These are phyloP conservation scores for Coemansia sp. DNA, from an alignment of 192 early-diverging fungal species.

Conservation along the genomic window DNA sequence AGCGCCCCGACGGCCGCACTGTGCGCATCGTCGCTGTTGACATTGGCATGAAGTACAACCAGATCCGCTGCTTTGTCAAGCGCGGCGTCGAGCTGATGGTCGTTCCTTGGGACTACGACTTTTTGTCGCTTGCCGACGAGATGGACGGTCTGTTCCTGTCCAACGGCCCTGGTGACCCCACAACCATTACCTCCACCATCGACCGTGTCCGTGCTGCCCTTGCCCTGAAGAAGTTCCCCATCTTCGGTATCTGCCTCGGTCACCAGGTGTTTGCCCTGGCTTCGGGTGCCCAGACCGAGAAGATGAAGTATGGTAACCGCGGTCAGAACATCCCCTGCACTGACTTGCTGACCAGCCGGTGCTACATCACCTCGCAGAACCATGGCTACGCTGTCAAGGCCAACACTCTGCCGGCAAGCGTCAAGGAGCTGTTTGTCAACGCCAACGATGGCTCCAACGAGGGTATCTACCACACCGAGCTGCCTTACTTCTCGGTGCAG, in stretches of 20 bases:
- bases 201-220: slow-evolving; percentile 69
- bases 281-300: slow-evolving; percentile 85
- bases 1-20: slow-evolving; percentile 59
- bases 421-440: slow-evolving; percentile 92
- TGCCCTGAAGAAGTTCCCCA: slow-evolving; percentile 72
- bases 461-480: slow-evolving; percentile 86
- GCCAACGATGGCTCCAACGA: slow-evolving; percentile 99
- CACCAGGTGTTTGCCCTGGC: slow-evolving; percentile 96
- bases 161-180: slow-evolving; percentile 98
- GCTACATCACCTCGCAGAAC: slow-evolving; percentile 99
- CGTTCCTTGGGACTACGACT: slow-evolving; percentile 97
- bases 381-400: slow-evolving; percentile 96
- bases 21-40: slow-evolving; percentile 91
- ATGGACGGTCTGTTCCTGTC: slow-evolving; percentile 88
- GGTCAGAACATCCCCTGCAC: slow-evolving; percentile 99
- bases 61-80: slow-evolving; percentile 96
- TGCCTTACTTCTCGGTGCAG: slow-evolving; percentile 97
- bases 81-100: slow-evolving; percentile 92
- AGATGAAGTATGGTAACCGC: slow-evolving; percentile 99
- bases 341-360: slow-evolving; percentile 90
- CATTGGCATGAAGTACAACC: slow-evolving; percentile 99
- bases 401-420: slow-evolving; percentile 61
- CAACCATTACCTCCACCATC: slow-evolving; percentile 76
- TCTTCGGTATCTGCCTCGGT: slow-evolving; percentile 99
- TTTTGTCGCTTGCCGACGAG: slow-evolving; percentile 60